Conservation (phyloP, 2,329 filamentous ascomycete species). For the Fusarium dimerum region DNA sequence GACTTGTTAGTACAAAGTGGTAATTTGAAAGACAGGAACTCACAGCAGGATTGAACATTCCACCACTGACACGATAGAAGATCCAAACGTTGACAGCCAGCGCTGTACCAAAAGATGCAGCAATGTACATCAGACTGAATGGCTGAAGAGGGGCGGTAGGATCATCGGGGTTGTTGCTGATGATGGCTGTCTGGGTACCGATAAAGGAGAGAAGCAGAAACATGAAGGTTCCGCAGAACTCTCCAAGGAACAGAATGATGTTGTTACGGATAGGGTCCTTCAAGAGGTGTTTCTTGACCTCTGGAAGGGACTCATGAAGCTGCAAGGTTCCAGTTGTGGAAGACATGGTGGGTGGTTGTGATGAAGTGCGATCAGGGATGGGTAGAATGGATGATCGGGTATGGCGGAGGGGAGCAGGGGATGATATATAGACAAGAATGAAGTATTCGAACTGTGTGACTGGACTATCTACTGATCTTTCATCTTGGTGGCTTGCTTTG, state of each 20-base stretch:
- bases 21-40: constrained; percentile 15
- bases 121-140: constrained; percentile 49
- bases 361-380: too few species aligned
- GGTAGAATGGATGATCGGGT: too few species aligned
- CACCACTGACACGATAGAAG: constrained; percentile 56
- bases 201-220: constrained; percentile 49
- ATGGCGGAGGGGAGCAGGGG: too few species aligned
- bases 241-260: constrained; percentile 45
- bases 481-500: too few species aligned
- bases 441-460: too few species aligned
- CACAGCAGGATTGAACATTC: constrained; percentile 54
- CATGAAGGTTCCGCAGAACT: constrained; percentile 56
- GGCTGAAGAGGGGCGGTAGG: constrained; percentile 32
- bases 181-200: constrained; percentile 41
- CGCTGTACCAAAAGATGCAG: constrained; percentile 50
- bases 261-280: constrained; percentile 31
- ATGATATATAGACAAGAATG: too few species aligned
- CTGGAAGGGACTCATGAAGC: neutral
- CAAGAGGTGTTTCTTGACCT: neutral
- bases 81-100: constrained; percentile 57
- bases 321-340: neutral
- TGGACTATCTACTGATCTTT: too few species aligned
- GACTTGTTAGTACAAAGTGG: neutral
- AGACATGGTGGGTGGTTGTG: neutral
- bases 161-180: constrained; percentile 31